Evolutionary conservation across 371 early-diverging fungal genomes (phyloP).

Genomic region (Mucor irregularis): DNA sequence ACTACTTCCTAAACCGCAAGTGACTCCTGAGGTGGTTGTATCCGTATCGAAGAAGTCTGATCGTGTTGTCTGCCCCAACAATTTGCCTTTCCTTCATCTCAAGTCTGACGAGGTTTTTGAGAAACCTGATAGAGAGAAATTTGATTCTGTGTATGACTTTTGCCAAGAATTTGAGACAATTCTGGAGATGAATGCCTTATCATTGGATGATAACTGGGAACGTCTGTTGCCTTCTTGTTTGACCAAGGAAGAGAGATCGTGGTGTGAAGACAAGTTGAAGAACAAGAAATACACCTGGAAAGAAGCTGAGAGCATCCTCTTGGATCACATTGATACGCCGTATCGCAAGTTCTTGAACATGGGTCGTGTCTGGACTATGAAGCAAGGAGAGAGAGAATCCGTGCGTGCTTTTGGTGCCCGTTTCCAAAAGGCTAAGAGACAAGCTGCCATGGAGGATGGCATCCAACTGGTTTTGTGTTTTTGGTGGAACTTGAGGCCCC

Average conservation of each 20-base stretch:
- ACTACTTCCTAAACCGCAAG: no score
- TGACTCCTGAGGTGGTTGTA: no score
- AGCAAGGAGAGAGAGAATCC: neutral
- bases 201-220: neutral
- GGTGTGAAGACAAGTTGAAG: neutral
- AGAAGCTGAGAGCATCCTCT: neutral
- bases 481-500: neutral
- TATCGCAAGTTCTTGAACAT: conserved; percentile 1
- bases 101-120: neutral
- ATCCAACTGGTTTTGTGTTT: neutral
- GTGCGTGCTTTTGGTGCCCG: neutral
- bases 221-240: neutral
- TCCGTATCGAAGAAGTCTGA: no score
- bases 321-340: conserved; percentile 2
- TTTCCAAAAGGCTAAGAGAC: neutral
- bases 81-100: neutral
- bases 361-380: neutral
- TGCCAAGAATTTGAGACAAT: neutral
- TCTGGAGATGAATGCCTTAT: neutral
- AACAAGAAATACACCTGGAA: neutral
- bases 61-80: no score
- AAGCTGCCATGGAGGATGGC: neutral
- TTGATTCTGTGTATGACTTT: conserved; percentile 5
- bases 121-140: neutral
- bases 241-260: neutral